Percentiles rank a stretch among this genome's conserved stretches.
Evolutionary conservation across 805 yeast species (phyloP).

Genomic region (Blastobotrys muscicola): DNA sequence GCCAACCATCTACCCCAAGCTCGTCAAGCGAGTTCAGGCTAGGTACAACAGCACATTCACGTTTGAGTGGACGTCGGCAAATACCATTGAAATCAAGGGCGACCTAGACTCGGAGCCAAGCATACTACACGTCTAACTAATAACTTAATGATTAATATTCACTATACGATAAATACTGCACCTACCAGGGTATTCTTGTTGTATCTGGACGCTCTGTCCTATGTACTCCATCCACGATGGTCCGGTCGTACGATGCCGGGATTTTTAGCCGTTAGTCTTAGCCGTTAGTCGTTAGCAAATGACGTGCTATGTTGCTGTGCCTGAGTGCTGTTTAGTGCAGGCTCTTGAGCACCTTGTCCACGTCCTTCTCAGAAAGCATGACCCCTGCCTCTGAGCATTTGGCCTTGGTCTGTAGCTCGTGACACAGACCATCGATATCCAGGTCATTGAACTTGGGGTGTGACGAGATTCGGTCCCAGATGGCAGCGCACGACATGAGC

Average conservation of each 20-base stretch:
- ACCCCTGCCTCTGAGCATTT: conserved; percentile 92
- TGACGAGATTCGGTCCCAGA: conserved; percentile 91
- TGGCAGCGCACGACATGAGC: conserved; percentile 69
- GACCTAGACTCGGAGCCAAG: conserved; percentile 1
- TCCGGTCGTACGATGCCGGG: background rate
- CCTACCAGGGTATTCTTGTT: background rate
- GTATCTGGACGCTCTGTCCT: background rate
- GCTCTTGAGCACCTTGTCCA: conserved; percentile 42
- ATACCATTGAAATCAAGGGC: background rate
- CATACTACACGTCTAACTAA: background rate
- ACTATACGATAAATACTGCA: background rate
- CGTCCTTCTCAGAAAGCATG: conserved; percentile 73
- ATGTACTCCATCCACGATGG: background rate
- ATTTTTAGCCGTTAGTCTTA: background rate
- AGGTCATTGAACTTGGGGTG: conserved; percentile 91
- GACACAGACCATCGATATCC: conserved; percentile 90
- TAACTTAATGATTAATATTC: background rate
- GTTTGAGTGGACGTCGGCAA: conserved; percentile 3
- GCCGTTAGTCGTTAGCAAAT: too few relatives aligned
- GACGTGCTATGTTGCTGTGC: too few relatives aligned
- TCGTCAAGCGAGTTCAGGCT: background rate
- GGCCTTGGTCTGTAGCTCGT: conserved; percentile 83
- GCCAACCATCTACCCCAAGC: background rate
- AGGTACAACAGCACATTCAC: background rate
- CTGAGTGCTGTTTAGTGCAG: background rate